Evolutionary conservation across 2,329 filamentous ascomycete genomes (phyloP).

Genomic region (Magnaporthiopsis incrustans): DNA sequence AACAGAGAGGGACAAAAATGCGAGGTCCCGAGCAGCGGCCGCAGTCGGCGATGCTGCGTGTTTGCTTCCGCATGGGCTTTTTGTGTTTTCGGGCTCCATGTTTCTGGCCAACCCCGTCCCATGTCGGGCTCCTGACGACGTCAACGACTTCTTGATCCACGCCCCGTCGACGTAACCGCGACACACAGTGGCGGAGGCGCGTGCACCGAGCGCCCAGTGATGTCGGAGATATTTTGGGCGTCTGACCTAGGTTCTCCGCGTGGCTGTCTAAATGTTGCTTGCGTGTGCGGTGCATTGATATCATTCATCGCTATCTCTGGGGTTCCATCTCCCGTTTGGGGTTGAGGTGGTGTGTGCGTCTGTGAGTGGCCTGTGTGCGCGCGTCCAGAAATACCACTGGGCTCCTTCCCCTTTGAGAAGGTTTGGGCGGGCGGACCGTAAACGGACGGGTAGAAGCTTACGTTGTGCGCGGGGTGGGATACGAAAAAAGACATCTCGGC

Average conservation of each 20-base stretch:
- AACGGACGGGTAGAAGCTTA: neutral
- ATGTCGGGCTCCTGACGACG: neutral
- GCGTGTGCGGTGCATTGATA: neutral
- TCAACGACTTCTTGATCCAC: neutral
- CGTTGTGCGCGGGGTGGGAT: no score
- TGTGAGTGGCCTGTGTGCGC: neutral
- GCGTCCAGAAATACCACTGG: neutral
- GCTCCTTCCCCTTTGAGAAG: neutral
- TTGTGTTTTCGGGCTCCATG: neutral
- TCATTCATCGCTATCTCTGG: neutral
- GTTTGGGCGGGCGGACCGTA: neutral
- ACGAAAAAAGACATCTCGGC: no score
- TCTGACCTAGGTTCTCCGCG: neutral
- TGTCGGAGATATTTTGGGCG: neutral
- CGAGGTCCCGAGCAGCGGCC: neutral
- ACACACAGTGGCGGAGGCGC: no score
- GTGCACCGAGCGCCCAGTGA: neutral
- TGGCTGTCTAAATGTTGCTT: neutral
- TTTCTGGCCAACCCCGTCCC: neutral
- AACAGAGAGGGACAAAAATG: neutral
- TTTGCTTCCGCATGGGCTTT: neutral
- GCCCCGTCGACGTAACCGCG: neutral
- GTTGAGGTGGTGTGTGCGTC: no score
- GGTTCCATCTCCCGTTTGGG: neutral
- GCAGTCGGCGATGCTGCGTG: neutral